Conservation (phyloP, 768 basidiomycete genomes). For the Gautieria morchelliformis region DNA sequence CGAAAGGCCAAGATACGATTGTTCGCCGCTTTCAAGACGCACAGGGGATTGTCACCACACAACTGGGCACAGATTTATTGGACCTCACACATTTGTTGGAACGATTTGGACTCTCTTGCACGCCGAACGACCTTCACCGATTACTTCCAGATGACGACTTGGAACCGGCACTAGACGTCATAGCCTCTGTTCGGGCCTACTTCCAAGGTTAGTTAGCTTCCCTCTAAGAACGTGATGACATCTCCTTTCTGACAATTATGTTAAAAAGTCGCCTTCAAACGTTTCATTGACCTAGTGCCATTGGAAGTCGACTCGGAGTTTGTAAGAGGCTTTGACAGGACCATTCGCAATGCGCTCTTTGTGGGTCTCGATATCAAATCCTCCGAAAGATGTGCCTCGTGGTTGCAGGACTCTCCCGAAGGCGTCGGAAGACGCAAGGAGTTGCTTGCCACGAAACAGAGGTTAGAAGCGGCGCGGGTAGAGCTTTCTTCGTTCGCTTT, state of each 20-base stretch:
- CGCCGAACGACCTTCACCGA: slow-evolving; percentile 5
- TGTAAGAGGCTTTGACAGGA: too few species aligned
- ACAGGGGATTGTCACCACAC: not conserved
- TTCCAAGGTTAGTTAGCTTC: slow-evolving; percentile 5
- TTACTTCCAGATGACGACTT: slow-evolving; percentile 6
- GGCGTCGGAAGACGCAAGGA: too few species aligned
- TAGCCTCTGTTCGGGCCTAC: slow-evolving; percentile 8
- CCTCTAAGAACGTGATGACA: not conserved
- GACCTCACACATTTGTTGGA: slow-evolving; percentile 1
- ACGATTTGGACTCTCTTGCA: slow-evolving; percentile 2
- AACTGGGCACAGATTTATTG: not conserved
- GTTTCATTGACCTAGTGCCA: too few species aligned
- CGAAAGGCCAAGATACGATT: slow-evolving; percentile 3
- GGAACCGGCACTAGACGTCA: slow-evolving; percentile 9
- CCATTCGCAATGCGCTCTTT: too few species aligned
- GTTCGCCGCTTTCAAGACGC: not conserved
- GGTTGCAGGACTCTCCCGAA: too few species aligned
- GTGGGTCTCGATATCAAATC: too few species aligned
- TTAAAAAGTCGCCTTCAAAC: too few species aligned
- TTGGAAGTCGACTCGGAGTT: too few species aligned
- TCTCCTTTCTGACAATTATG: not conserved
- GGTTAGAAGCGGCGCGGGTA: slow-evolving; percentile 8
- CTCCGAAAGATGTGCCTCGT: too few species aligned
- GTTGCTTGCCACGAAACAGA: too few species aligned
- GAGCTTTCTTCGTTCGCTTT: too few species aligned